Evolutionary conservation across 352 stramenopile species (phyloP).

Genomic region (Phytopythium boreale): DNA sequence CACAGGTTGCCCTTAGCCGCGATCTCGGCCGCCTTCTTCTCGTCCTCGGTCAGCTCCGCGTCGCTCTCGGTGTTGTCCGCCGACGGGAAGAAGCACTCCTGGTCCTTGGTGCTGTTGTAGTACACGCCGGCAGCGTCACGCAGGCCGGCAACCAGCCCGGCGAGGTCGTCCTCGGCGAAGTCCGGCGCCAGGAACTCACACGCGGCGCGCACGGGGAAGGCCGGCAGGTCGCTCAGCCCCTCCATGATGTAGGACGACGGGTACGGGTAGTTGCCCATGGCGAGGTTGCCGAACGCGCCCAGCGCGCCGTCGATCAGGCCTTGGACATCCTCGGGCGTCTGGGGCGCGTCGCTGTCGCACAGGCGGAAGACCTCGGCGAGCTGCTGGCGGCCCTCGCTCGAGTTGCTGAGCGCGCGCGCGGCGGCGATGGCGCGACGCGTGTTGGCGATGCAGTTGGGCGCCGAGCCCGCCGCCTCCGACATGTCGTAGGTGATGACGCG

Average conservation of each 20-base stretch:
- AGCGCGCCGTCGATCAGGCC: conserved; percentile 9
- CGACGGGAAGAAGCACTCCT: conserved; percentile 29
- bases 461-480: conserved; percentile 26
- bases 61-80: not conserved
- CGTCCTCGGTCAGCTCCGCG: conserved; percentile 22
- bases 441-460: conserved; percentile 36
- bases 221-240: conserved; percentile 29
- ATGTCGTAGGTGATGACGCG: conserved; percentile 42
- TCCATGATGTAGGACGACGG: conserved; percentile 49
- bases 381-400: conserved; percentile 16
- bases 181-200: conserved; percentile 27
- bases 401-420: conserved; percentile 14
- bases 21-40: conserved; percentile 15
- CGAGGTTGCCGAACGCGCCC: conserved; percentile 27
- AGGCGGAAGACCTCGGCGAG: conserved; percentile 24
- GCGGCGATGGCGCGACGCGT: conserved; percentile 19
- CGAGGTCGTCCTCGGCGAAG: conserved; percentile 17
- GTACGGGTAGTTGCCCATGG: conserved; percentile 51
- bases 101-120: conserved; percentile 40
- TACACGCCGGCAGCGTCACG: conserved; percentile 39
- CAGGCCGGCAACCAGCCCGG: conserved; percentile 25
- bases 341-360: conserved; percentile 21
- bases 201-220: conserved; percentile 33
- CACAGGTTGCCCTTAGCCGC: conserved; percentile 37
- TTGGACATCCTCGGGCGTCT: conserved; percentile 19